phyloP scores from a whole-genome alignment of 129 eudicot genomes.

The Helianthus tuberosus region DNA sequence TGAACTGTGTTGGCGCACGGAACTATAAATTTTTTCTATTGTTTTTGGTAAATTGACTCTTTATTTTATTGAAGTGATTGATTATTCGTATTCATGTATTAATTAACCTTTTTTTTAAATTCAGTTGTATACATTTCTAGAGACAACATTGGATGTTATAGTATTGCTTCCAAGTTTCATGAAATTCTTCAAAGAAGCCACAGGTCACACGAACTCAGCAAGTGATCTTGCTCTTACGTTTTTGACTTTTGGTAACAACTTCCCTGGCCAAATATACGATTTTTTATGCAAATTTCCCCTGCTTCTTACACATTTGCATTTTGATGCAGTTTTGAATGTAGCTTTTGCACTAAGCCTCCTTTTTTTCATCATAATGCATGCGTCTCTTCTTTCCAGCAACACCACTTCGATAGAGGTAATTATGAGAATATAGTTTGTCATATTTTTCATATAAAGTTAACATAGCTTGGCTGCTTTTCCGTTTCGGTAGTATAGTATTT shows the following conservation, averaged over 20 bases:
- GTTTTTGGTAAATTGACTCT: constrained; percentile 58
- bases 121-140: constrained; percentile 78
- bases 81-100: background rate
- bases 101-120: background rate
- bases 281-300: constrained; percentile 6
- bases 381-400: constrained; percentile 73
- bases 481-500: background rate
- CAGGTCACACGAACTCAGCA: constrained; percentile 55
- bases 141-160: constrained; percentile 66
- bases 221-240: constrained; percentile 73
- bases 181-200: constrained; percentile 58
- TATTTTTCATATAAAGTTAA: background rate
- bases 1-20: constrained; percentile 91
- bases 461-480: background rate
- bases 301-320: constrained; percentile 65
- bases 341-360: constrained; percentile 87
- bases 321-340: constrained; percentile 90
- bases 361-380: constrained; percentile 79
- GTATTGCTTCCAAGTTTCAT: constrained; percentile 70
- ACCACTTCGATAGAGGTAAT: constrained; percentile 89
- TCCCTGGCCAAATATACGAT: background rate
- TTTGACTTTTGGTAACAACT: constrained; percentile 66
- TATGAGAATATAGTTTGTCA: background rate
- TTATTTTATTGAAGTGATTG: background rate
- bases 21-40: constrained; percentile 87